Evolutionary conservation across 495 filamentous ascomycete species (phyloP).

Genomic region (Penicillium dipodomyicola): DNA sequence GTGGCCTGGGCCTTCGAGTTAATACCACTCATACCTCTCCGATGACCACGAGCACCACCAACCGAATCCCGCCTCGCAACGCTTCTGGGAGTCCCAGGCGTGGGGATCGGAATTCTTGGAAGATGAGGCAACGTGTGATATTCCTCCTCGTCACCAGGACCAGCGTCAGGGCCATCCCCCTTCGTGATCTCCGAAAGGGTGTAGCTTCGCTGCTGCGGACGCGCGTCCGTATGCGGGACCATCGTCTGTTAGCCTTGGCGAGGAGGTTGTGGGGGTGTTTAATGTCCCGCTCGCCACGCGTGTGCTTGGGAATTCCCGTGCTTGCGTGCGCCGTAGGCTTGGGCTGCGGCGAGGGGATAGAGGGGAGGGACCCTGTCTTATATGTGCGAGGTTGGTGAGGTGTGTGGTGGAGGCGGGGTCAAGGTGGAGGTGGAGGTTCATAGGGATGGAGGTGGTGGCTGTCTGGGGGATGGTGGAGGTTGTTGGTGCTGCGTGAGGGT

Average conservation of each 20-base stretch:
- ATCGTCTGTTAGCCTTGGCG: not conserved
- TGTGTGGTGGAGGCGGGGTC: not conserved
- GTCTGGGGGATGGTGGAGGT: not conserved
- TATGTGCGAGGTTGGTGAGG: not conserved
- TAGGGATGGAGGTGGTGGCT: not conserved
- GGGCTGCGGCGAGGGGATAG: not conserved
- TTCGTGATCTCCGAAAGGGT: not conserved
- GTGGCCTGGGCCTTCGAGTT: not conserved
- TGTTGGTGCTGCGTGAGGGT: not conserved
- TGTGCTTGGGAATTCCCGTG: not conserved
- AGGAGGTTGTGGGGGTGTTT: not conserved
- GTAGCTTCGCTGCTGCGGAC: not conserved
- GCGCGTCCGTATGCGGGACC: not conserved
- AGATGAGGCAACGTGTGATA: not conserved
- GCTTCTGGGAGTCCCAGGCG: not conserved
- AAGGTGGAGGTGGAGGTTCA: not conserved
- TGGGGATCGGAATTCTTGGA: not conserved
- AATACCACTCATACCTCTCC: not conserved
- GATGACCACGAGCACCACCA: not conserved
- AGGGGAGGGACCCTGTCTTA: not conserved
- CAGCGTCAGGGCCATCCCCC: not conserved
- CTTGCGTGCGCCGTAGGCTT: not conserved
- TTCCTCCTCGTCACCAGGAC: not conserved
- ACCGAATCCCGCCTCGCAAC: not conserved
- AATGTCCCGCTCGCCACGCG: not conserved